Percentiles rank a stretch among this genome's conserved stretches.
Evolutionary conservation across 1,139 yeast species (phyloP).

Genomic region (Zygosaccharomyces sapae): DNA sequence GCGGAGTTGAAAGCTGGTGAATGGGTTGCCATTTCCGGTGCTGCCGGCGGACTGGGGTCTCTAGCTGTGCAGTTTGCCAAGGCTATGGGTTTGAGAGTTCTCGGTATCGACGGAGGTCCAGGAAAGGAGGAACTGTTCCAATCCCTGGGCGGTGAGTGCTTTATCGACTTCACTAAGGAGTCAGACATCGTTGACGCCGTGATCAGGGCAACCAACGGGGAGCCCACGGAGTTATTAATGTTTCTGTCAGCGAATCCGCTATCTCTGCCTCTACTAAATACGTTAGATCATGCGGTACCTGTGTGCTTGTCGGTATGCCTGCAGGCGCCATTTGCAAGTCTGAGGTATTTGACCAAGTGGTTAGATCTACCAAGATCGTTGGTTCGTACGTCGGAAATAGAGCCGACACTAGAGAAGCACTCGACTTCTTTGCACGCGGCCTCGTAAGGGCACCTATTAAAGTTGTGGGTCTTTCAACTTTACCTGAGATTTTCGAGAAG

Average conservation of each 20-base stretch:
- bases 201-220: slow-evolving; percentile 53
- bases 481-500: slow-evolving; percentile 50
- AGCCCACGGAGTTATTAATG: slow-evolving; percentile 60
- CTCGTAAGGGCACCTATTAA: slow-evolving; percentile 59
- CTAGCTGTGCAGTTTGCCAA: slow-evolving; percentile 60
- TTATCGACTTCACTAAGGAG: slow-evolving; percentile 49
- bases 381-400: slow-evolving; percentile 72
- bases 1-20: slow-evolving; percentile 54
- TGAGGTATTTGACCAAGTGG: slow-evolving; percentile 54
- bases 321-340: slow-evolving; percentile 54
- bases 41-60: slow-evolving; percentile 66
- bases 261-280: slow-evolving; percentile 53
- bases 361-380: slow-evolving; percentile 51
- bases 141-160: slow-evolving; percentile 55
- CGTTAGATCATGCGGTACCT: slow-evolving; percentile 57
- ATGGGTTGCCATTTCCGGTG: slow-evolving; percentile 64
- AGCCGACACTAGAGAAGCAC: slow-evolving; percentile 65
- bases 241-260: slow-evolving; percentile 56
- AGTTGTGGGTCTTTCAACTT: slow-evolving; percentile 54
- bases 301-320: slow-evolving; percentile 62
- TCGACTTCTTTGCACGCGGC: slow-evolving; percentile 63
- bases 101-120: slow-evolving; percentile 61
- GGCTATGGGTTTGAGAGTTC: slow-evolving; percentile 61
- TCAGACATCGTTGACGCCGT: slow-evolving; percentile 52
- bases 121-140: slow-evolving; percentile 51